phyloP scores from a whole-genome alignment of 23 red algal genomes.

The Gracilariopsis chorda region DNA sequence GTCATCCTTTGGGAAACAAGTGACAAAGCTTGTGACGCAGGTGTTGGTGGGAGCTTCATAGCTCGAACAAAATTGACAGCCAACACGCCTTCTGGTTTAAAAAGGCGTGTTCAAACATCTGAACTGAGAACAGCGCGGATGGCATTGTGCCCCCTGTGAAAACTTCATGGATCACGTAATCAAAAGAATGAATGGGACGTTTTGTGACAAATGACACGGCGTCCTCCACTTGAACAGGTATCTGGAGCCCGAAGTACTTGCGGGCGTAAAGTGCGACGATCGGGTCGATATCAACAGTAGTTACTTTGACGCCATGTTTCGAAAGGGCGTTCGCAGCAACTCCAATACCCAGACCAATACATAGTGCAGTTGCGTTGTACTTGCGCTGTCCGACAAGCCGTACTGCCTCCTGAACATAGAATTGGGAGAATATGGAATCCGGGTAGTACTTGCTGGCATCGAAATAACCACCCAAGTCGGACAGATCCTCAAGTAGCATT shows the following conservation, averaged over 20 bases:
- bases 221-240: constrained; percentile 27
- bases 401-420: constrained; percentile 68
- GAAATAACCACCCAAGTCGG: constrained; percentile 50
- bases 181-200: background rate
- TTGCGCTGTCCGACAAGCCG: background rate
- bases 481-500: constrained; percentile 30
- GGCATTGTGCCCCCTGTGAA: constrained; percentile 59
- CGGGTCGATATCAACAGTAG: constrained; percentile 43
- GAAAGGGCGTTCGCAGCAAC: constrained; percentile 43
- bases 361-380: background rate
- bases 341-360: constrained; percentile 55
- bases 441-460: background rate
- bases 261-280: constrained; percentile 31
- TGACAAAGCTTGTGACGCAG: constrained; percentile 8
- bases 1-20: constrained; percentile 24
- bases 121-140: constrained; percentile 4
- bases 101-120: background rate
- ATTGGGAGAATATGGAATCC: constrained; percentile 55
- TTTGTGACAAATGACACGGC: constrained; percentile 10
- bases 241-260: constrained; percentile 25
- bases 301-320: constrained; percentile 12
- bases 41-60: background rate
- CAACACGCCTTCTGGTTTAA: constrained; percentile 39
- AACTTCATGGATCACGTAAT: constrained; percentile 66
- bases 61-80: constrained; percentile 63